Evolutionary conservation across 495 filamentous ascomycete genomes (phyloP), one percentile per base, ranked within the genome.

Genomic region (Pyronema omphalodes): DNA sequence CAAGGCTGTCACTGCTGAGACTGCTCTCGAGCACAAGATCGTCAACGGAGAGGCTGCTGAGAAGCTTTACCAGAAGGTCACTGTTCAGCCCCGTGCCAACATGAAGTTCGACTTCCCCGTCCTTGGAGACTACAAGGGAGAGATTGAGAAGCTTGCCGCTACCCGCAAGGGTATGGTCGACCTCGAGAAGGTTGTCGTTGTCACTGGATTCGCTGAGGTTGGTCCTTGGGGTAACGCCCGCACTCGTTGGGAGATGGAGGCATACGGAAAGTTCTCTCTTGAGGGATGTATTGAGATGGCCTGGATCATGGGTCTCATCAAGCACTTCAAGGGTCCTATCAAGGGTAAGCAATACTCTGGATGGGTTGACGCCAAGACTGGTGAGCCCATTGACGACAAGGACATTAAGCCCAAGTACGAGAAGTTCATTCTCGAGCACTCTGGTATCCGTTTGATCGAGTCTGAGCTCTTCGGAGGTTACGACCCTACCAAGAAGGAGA

Each of bases 291-390:
- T 99, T 55, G 91, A 99, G 69, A 96, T 99, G 91, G 87, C 91
- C 34, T 99, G 91, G 91, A 85, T 99, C 65, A 99, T 96, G 91
- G 93, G 93, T 54, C 81, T 96, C 54, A 96, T 99, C 70, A 93
- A 84, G 71, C 93, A 99, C 67, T 86, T 94, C 71, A 95, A 96
- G 58, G 93, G 91, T n/a, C 85, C 87, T 7, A 80, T 99, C 66
- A 96, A 96, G 71, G 91, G 93, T 66, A 83, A 94, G 72, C 79
- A 82, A 41, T 96, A 99, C 70, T 85, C 91, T 47, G 91, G 91
- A 53, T 99, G 91, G 91, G 88, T 96, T 52, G 91, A 99, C 63
- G 76, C 76, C 56, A 95, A 95, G 77, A 80, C 84, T 41, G 81
- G 86, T 12, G 89, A 96, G 48, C 91, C 91, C 9, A 87, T 99